Evolutionary conservation across 108 stramenopile genomes (phyloP), one percentile per base, ranked within the genome.

Genomic region (Nannochloropsis gaditana): DNA sequence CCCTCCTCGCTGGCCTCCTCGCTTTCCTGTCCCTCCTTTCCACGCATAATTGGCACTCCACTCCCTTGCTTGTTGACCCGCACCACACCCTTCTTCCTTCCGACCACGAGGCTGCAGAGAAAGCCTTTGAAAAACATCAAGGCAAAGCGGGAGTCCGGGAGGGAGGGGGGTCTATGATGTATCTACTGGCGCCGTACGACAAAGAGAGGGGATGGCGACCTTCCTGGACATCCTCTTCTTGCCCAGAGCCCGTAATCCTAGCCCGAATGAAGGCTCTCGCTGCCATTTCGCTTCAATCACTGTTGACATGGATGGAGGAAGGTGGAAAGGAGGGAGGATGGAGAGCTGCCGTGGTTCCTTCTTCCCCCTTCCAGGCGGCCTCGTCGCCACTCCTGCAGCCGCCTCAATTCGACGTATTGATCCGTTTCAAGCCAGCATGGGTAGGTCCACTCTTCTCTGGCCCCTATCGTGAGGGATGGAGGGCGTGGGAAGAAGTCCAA

Each of bases 401-500:
- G 2, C 59, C 15, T 15, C 59, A 73, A 8, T 73, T 73, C n/a
- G 59, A 73, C 59, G 59, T n/a, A n/a, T n/a, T 73, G 59, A 73
- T 73, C 8, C 59, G 59, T 3, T 73, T 73, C 8, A 73, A 73
- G 8, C 59, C 59, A n/a, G 59, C 59, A 2, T 73, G 59, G 59
- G 59, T 73, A n/a, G 59, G 59, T 73, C 59, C 59, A n/a, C n/a
- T 73, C 19, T 6, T 73, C 59, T 73, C 59, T 15, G 59, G 59
- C 59, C 19, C 59, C 2, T 73, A 73, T n/a, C 19, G n/a, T 15
- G 59, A 73, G n/a, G 59, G 59, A n/a, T 15, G 59, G 8, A 4
- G n/a, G 59, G 59, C 59, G n/a, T 73, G 59, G 59, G 59, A 73
- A n/a, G 59, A 73, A n/a, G 59, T 6, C 59, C 59, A 73, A n/a